Conservation (phyloP, 148 eudicot genomes). For the Rhododendron henanense region DNA sequence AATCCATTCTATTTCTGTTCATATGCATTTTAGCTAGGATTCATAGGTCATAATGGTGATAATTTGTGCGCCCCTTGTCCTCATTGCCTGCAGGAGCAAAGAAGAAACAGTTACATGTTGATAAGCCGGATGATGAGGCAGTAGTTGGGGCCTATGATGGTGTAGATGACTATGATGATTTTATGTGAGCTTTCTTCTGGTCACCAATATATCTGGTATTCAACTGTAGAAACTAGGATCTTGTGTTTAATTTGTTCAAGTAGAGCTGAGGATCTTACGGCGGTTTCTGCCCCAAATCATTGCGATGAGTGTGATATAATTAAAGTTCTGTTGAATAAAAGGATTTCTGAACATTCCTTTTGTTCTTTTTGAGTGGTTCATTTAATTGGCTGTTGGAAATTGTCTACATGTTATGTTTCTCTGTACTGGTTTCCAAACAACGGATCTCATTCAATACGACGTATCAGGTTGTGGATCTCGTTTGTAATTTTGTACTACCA, state of each 20-base stretch:
- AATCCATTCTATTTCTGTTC: neutral
- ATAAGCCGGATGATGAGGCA: slow-evolving; percentile 72
- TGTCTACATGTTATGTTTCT: neutral
- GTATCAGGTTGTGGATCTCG: neutral
- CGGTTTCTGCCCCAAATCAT: slow-evolving; percentile 8
- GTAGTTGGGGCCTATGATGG: slow-evolving; percentile 51
- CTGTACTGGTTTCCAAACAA: neutral
- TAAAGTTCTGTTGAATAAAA: slow-evolving; percentile 8
- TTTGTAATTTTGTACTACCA: too few species aligned
- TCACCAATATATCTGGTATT: neutral
- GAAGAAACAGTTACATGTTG: slow-evolving; percentile 82
- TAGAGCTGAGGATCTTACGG: slow-evolving; percentile 11
- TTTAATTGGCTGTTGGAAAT: slow-evolving; percentile 6
- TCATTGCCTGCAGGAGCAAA: slow-evolving; percentile 48
- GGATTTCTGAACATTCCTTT: neutral
- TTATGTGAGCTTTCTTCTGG: slow-evolving; percentile 49
- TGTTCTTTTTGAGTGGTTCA: neutral
- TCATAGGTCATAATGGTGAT: neutral
- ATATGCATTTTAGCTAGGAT: neutral
- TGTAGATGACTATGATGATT: slow-evolving; percentile 78
- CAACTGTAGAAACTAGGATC: slow-evolving; percentile 1
- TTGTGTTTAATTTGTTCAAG: neutral
- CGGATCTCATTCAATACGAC: neutral
- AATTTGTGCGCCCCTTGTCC: neutral
- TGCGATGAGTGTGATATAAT: neutral